These are phyloP conservation scores for Myxozyma geophila DNA, from an alignment of 805 yeast species.

Conservation along the genomic window DNA sequence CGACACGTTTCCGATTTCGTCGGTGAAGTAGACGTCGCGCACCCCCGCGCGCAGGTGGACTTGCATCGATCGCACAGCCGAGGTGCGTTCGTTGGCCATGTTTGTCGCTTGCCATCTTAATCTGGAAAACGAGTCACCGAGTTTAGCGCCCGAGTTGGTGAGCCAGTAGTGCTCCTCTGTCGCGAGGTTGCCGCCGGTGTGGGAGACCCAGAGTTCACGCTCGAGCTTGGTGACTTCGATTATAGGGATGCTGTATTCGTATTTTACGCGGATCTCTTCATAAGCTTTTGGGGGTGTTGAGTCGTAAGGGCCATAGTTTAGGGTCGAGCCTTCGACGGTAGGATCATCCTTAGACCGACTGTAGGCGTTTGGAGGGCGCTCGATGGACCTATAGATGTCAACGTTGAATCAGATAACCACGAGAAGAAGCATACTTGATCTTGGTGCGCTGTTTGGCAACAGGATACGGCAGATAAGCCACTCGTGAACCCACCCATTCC, in stretches of 20 bases:
- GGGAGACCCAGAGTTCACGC: constrained; percentile 85
- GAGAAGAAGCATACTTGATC: constrained; percentile 51
- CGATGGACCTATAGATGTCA: constrained; percentile 12
- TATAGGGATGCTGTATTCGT: constrained; percentile 68
- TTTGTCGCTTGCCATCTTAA: constrained; percentile 71
- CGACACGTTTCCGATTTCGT: constrained; percentile 90
- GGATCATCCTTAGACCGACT: constrained; percentile 47
- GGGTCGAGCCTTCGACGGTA: constrained; percentile 38
- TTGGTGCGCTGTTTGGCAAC: constrained; percentile 54
- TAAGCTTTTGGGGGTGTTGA: constrained; percentile 53
- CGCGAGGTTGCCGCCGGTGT: constrained; percentile 71
- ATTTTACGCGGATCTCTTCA: constrained; percentile 50
- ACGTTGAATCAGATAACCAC: neutral
- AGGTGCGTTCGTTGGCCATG: constrained; percentile 53
- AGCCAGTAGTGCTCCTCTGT: constrained; percentile 87
- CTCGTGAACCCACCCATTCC: constrained; percentile 57
- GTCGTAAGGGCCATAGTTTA: constrained; percentile 62
- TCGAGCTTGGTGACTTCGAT: constrained; percentile 61
- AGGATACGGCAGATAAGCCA: constrained; percentile 64
- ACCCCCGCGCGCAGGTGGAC: constrained; percentile 52
- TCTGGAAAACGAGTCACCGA: constrained; percentile 68
- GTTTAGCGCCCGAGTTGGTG: constrained; percentile 72
- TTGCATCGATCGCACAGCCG: constrained; percentile 56
- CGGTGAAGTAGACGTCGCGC: constrained; percentile 78
- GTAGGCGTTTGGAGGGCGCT: constrained; percentile 37